A percentile compares a stretch with the other conserved stretches of the same genome.
Conservation (phyloP, 495 filamentous ascomycete genomes). For the Daldinia bambusicola region DNA sequence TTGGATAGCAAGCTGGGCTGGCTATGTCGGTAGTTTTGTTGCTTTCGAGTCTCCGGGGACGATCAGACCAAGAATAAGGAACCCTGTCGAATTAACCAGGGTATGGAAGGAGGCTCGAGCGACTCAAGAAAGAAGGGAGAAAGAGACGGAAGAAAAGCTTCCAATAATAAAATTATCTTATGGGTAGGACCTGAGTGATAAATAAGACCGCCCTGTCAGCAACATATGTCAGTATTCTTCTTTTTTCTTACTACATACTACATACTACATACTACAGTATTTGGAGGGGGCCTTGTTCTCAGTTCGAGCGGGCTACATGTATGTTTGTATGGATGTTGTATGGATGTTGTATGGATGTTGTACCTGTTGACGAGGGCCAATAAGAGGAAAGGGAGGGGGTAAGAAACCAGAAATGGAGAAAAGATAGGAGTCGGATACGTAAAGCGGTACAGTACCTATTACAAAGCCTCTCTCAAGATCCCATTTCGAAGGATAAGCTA, state of each 20-base stretch:
- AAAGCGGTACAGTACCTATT: not conserved
- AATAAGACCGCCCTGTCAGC: constrained; percentile 42
- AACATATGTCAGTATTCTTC: constrained; percentile 16
- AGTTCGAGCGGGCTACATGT: constrained; percentile 9
- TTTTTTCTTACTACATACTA: constrained; percentile 3
- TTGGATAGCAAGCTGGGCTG: constrained; percentile 16
- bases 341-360: constrained; percentile 21
- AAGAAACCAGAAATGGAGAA: constrained; percentile 25
- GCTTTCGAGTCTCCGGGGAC: constrained; percentile 39
- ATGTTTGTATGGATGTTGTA: constrained; percentile 26
- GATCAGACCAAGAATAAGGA: constrained; percentile 31
- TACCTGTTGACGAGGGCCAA: constrained; percentile 33
- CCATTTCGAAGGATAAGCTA: no score
- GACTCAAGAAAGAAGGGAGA: constrained; percentile 25
- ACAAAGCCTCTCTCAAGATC: no score
- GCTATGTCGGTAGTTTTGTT: constrained; percentile 30
- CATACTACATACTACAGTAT: constrained; percentile 38
- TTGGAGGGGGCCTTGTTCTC: constrained; percentile 24
- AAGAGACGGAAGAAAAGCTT: constrained; percentile 17
- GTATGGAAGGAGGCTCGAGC: constrained; percentile 37
- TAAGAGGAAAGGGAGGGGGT: constrained; percentile 25
- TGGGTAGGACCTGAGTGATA: constrained; percentile 43
- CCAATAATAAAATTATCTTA: constrained; percentile 18
- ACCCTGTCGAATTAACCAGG: constrained; percentile 35
- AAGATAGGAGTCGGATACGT: constrained; percentile 1